Conservation (phyloP, 257 asterid species). For the Echites panduratus region DNA sequence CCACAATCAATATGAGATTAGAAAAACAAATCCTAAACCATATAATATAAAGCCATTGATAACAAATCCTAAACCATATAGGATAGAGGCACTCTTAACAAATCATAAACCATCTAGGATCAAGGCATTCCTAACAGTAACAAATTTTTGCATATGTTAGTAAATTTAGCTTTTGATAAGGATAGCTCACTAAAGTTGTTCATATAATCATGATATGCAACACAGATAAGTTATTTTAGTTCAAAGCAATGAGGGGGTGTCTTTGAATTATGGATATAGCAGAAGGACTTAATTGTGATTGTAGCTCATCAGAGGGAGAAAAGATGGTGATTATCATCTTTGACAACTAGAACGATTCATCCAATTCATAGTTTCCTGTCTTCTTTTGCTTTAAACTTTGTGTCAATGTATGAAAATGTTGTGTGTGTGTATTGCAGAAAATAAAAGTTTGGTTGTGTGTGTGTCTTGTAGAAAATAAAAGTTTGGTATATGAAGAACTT, state of each 20-base stretch:
- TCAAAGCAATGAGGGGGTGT: background rate
- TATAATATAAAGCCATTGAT: too few relatives aligned
- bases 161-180: background rate
- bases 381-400: background rate
- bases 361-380: background rate
- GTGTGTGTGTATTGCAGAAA: too few relatives aligned
- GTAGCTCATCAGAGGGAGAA: background rate
- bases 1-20: too few relatives aligned
- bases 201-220: background rate
- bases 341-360: background rate
- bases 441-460: too few relatives aligned
- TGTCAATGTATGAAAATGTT: conserved; percentile 3
- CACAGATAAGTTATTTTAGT: background rate
- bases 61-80: too few relatives aligned
- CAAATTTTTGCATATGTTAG: background rate
- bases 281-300: background rate
- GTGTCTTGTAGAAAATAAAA: conserved; percentile 65
- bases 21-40: too few relatives aligned
- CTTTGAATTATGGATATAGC: background rate
- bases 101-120: too few relatives aligned
- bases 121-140: too few relatives aligned
- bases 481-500: conserved; percentile 83
- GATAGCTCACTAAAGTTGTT: background rate
- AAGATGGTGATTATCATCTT: background rate
- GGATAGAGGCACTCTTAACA: too few relatives aligned